Conservation (phyloP, 208 protist species). For the Trypanosoma cruzi region DNA sequence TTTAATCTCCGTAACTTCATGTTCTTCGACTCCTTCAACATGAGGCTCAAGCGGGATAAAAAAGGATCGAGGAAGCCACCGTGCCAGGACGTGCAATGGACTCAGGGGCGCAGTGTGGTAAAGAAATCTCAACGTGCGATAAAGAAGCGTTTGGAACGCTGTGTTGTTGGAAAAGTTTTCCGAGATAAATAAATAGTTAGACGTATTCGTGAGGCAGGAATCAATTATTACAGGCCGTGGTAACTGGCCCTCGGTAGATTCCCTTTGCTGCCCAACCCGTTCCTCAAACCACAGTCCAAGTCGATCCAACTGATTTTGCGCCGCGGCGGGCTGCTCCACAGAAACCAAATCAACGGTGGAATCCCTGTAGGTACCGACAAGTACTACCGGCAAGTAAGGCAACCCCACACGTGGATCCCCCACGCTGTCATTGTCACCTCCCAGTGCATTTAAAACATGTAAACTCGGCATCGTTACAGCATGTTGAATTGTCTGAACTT, state of each 20-base stretch:
- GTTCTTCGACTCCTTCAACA: background rate
- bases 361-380: slow-evolving; percentile 21
- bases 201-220: slow-evolving; percentile 7
- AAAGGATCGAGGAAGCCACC: slow-evolving; percentile 21
- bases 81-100: slow-evolving; percentile 19
- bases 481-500: slow-evolving; percentile 13
- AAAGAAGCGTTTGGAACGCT: slow-evolving; percentile 9
- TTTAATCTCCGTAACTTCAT: background rate
- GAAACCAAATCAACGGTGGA: background rate
- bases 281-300: slow-evolving; percentile 19
- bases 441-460: slow-evolving; percentile 1
- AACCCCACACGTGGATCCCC: background rate
- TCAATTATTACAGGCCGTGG: slow-evolving; percentile 10
- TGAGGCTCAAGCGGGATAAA: background rate
- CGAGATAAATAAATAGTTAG: background rate
- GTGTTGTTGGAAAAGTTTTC: background rate
- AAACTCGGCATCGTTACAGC: slow-evolving; percentile 10
- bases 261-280: background rate
- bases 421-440: background rate
- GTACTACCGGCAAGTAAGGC: slow-evolving; percentile 6
- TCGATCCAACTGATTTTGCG: slow-evolving; percentile 5
- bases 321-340: background rate
- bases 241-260: background rate
- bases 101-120: slow-evolving; percentile 19
- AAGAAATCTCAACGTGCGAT: slow-evolving; percentile 13